These are phyloP conservation scores for Ogataea wickerhamii DNA, from an alignment of 805 yeast species.

Conservation along the genomic window DNA sequence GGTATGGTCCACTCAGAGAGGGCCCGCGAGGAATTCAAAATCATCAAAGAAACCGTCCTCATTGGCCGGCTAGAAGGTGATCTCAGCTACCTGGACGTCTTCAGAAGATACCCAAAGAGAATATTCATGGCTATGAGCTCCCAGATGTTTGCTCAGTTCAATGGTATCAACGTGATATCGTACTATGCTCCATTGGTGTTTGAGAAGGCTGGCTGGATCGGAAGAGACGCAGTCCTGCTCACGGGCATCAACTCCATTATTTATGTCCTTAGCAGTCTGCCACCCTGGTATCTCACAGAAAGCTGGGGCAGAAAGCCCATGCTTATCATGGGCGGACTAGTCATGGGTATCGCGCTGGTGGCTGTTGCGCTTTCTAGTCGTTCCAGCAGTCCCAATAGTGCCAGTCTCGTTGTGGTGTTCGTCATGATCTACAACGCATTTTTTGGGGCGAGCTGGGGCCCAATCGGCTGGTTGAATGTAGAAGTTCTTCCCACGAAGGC, in stretches of 20 bases:
- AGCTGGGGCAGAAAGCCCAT: slow-evolving; percentile 91
- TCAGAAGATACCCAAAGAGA: slow-evolving; percentile 69
- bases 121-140: slow-evolving; percentile 86
- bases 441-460: slow-evolving; percentile 93
- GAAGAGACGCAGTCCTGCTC: slow-evolving; percentile 83
- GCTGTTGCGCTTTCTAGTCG: slow-evolving; percentile 60
- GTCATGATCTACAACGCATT: slow-evolving; percentile 79
- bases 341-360: slow-evolving; percentile 72
- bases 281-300: slow-evolving; percentile 90
- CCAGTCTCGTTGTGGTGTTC: slow-evolving; percentile 66
- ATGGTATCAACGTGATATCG: slow-evolving; percentile 89
- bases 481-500: slow-evolving; percentile 83
- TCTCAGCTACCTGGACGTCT: slow-evolving; percentile 68
- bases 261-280: slow-evolving; percentile 60
- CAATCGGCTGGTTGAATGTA: slow-evolving; percentile 83
- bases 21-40: slow-evolving; percentile 71
- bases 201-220: slow-evolving; percentile 94
- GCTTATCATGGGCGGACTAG: slow-evolving; percentile 68
- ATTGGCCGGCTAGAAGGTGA: slow-evolving; percentile 80
- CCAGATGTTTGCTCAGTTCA: slow-evolving; percentile 88
- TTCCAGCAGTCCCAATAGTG: slow-evolving; percentile 47
- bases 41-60: slow-evolving; percentile 77
- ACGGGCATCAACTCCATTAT: slow-evolving; percentile 74
- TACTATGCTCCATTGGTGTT: slow-evolving; percentile 93
- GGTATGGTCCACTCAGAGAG: slow-evolving; percentile 68